Base-by-base conservation (phyloP, 345 rosid genomes). In the Hibiscus trionum region DNA sequence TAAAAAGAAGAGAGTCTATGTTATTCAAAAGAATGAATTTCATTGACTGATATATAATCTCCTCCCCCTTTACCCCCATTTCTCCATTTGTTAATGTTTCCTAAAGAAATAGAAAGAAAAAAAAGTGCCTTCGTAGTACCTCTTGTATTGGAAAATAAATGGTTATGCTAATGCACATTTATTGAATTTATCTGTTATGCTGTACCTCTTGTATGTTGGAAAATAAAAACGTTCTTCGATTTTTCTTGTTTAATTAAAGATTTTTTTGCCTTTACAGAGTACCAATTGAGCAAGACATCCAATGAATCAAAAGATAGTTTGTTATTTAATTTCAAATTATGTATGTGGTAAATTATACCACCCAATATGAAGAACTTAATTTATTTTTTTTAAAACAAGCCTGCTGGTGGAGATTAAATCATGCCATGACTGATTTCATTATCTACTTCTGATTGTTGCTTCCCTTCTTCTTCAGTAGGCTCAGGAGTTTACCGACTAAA, bases 401-500 rank as follows among this genome's bases (percentile, higher is more conserved):
- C 73, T 27, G 78, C 67, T 64, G 68, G 66, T 70, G n/a, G 71
- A 56, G 56, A 52, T 61, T 64, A 49, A 62, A 21, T 71, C 70
- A 49, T 77, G 81, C 77, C 80, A 68, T 47, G 15, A 66, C 11
- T 46, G 73, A 63, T 59, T 61, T 57, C 69, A 58, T 76, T 67
- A 71, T 50, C 80, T 81, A 90, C 80, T 90, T 91, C 64, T 66
- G 90, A 82, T 81, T 88, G 84, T 82, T 80, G 19, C 85, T 75
- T 71, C 88, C 75, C 17, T 50, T 50, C 89, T 94, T 94, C 90
- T 91, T 95, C 15, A 95, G 93, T 35, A 95, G 87, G 78, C 85
- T 95, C 75, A 97, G 97, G 31, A 95, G 91, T 81, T 95, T 95
- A 61, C 84, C 84, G 47, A 92, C 87, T 80, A 92, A 82, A 27